Evolutionary conservation across 768 basidiomycete genomes (phyloP), one percentile per base, ranked within the genome.

Genomic region (Leccinum disarticulatum): DNA sequence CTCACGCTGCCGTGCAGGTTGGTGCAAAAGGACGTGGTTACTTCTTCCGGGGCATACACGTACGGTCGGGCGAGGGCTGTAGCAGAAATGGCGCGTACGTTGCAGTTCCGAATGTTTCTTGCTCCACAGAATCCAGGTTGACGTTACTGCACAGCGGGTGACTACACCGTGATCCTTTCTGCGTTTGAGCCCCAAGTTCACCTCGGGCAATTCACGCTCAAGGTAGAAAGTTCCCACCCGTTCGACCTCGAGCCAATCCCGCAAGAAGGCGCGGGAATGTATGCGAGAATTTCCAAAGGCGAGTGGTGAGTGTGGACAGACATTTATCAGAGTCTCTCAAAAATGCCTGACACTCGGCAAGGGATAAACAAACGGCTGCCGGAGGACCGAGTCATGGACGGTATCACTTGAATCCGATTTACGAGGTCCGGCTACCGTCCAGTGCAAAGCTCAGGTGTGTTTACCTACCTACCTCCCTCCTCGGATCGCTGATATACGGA

Each of bases 241-340:
- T 80, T 95, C 54, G 83, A 87, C 17, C 61, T 97, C 25, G 76
- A 76, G 52, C 64, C 83, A 0, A 88, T 97, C 25, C 85, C 87
- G 0, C 84, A 87, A 58, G 96, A 98, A 75, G 95, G 93, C 0
- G 92, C 94, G 0, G 95, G 95, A 0, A 92, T 97, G 93, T 96
- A 88, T 69, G 75, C 74, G 22, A 88, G 90, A 64, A 68, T 79
- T 0, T 64, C 88, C 2, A 81, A 77, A n/a, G 93, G 92, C 4
- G 74, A 79, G 41, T 98, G 95, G 95, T 91, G 61, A 54, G 83
- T 33, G 17, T 1, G 8, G n/a, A 47, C 36, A 6, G 6, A 13
- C 25, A n/a, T 52, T 5, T 15, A 49, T 30, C 19, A 2, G 33
- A 60, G 10, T 19, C 9, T 13, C 19, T 6, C 10, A 6, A 46